These are phyloP conservation scores for Globisporangium yorkense DNA, from an alignment of 352 stramenopile species.

Conservation along the genomic window DNA sequence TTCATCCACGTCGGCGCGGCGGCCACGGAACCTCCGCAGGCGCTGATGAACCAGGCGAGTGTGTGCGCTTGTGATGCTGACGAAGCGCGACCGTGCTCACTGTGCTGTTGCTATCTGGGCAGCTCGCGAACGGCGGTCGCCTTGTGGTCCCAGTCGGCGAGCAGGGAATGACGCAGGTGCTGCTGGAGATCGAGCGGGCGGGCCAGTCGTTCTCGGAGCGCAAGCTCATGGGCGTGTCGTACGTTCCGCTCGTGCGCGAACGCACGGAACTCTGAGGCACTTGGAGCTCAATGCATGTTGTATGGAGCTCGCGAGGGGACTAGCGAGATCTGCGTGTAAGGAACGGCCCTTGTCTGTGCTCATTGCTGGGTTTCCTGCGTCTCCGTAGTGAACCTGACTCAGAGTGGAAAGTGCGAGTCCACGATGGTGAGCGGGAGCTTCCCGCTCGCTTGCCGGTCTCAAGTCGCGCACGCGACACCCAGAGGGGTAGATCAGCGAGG, in stretches of 20 bases:
- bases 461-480: too few relatives aligned
- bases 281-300: background rate
- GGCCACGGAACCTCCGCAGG: constrained; percentile 77
- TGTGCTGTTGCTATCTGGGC: background rate
- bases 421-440: too few relatives aligned
- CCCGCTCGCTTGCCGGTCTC: too few relatives aligned
- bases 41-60: constrained; percentile 85
- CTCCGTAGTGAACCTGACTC: too few relatives aligned
- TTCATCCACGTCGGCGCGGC: constrained; percentile 97
- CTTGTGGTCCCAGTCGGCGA: constrained; percentile 92
- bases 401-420: too few relatives aligned
- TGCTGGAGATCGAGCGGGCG: constrained; percentile 69
- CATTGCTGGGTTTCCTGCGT: too few relatives aligned
- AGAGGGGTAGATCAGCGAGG: background rate
- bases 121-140: constrained; percentile 72
- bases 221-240: constrained; percentile 67
- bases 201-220: constrained; percentile 35
- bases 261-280: constrained; percentile 17
- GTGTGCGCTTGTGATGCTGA: background rate
- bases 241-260: constrained; percentile 69
- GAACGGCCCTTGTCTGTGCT: background rate
- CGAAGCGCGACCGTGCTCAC: background rate
- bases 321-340: background rate
- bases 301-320: background rate
- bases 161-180: constrained; percentile 48